Conservation (phyloP, 2,329 filamentous ascomycete species). For the Fusarium sp. region DNA sequence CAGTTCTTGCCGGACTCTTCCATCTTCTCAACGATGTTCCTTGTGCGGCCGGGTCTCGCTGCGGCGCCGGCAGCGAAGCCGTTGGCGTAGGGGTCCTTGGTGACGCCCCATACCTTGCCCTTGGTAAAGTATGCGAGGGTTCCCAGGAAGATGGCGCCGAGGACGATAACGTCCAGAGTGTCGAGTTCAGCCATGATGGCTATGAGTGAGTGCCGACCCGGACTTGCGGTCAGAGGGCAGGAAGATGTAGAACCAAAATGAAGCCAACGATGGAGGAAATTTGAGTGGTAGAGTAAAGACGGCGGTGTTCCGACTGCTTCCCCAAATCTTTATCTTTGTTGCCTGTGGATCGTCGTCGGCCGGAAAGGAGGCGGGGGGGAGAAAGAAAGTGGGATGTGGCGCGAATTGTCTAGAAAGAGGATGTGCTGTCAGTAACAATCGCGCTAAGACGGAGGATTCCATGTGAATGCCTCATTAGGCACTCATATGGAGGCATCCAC, state of each 20-base stretch:
- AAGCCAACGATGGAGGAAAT: background rate
- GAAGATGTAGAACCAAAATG: background rate
- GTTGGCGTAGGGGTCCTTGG: slow-evolving; percentile 86
- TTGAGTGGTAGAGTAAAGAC: slow-evolving; percentile 1
- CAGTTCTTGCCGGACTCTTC: slow-evolving; percentile 96
- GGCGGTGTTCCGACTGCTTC: slow-evolving; percentile 15
- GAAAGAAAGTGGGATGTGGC: slow-evolving; percentile 38
- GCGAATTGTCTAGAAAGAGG: slow-evolving; percentile 35
- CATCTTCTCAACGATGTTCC: slow-evolving; percentile 95
- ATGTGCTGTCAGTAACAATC: slow-evolving; percentile 34
- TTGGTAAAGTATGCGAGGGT: slow-evolving; percentile 98
- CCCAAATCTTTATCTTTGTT: slow-evolving; percentile 17
- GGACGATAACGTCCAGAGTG: slow-evolving; percentile 92
- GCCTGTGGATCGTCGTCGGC: slow-evolving; percentile 38
- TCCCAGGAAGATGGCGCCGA: slow-evolving; percentile 81
- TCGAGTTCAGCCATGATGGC: slow-evolving; percentile 90
- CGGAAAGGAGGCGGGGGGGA: slow-evolving; percentile 43
- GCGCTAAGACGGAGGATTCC: slow-evolving; percentile 25
- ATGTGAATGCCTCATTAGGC: slow-evolving; percentile 17
- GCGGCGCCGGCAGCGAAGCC: slow-evolving; percentile 73
- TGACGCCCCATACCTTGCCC: slow-evolving; percentile 88
- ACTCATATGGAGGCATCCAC: slow-evolving; percentile 11
- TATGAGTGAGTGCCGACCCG: slow-evolving; percentile 17
- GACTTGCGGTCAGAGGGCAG: slow-evolving; percentile 9
- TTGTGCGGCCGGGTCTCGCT: slow-evolving; percentile 81